phyloP scores from a whole-genome alignment of 306 rosid genomes.

The Fagus sylvatica region DNA sequence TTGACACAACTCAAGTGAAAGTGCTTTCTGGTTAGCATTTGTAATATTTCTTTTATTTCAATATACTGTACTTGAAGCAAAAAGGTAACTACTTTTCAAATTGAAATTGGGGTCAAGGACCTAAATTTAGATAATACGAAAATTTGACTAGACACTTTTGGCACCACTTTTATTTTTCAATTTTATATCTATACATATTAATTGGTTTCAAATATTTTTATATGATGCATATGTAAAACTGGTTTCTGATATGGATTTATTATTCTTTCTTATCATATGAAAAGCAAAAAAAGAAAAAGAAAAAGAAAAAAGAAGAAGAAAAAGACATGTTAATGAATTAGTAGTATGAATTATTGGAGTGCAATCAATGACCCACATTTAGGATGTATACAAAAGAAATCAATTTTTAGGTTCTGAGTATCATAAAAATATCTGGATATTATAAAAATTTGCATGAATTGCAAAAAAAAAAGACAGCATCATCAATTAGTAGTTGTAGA shows the following conservation, averaged over 20 bases:
- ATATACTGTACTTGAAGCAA: constrained; percentile 1
- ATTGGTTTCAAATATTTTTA: not conserved
- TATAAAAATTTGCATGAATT: not conserved
- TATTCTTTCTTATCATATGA: not conserved
- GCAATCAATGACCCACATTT: not conserved
- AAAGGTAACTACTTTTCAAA: not conserved
- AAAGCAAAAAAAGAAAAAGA: no score
- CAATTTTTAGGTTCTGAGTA: not conserved
- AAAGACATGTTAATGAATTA: not conserved
- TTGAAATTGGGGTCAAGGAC: not conserved
- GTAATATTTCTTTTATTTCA: not conserved
- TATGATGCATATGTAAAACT: not conserved
- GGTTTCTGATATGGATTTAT: not conserved
- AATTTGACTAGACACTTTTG: not conserved
- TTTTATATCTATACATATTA: no score
- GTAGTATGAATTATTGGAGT: no score
- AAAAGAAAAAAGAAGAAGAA: no score
- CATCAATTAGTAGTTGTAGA: not conserved
- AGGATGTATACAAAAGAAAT: not conserved
- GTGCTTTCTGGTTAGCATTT: not conserved
- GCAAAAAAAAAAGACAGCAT: not conserved
- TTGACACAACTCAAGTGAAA: constrained; percentile 33
- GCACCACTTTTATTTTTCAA: not conserved
- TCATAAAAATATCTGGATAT: not conserved
- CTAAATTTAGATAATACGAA: not conserved